Percentiles rank a stretch among this genome's conserved stretches.
These are phyloP conservation scores for Ustanciosporium gigantosporum DNA, from an alignment of 1,284 basidiomycete genomes.

Conservation along the genomic window DNA sequence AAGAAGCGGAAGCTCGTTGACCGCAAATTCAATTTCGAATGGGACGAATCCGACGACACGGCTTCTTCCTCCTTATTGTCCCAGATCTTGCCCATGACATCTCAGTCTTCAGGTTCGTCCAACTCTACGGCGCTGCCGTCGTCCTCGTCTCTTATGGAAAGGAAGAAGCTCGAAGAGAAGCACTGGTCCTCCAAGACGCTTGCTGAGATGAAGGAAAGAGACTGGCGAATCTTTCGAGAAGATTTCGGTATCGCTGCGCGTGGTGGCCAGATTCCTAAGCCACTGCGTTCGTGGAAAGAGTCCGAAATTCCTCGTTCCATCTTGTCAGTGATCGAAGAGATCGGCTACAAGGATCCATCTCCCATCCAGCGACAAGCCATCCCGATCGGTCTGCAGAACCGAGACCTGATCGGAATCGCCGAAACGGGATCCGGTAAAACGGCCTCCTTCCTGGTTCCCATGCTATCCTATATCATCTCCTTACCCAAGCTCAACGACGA, in stretches of 20 bases:
- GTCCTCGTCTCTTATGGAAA: constrained; percentile 10
- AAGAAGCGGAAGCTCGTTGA: constrained; percentile 85
- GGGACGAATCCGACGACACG: constrained; percentile 66
- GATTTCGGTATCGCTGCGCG: constrained; percentile 94
- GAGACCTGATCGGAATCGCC: constrained; percentile 96
- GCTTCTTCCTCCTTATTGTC: constrained; percentile 23
- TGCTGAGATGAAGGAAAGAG: constrained; percentile 91
- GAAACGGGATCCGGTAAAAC: constrained; percentile 96
- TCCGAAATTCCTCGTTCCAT: constrained; percentile 79
- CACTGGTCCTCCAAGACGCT: constrained; percentile 98
- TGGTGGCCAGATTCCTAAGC: constrained; percentile 85
- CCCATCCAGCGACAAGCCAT: constrained; percentile 98
- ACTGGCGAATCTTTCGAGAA: constrained; percentile 98
- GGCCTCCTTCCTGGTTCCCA: constrained; percentile 97
- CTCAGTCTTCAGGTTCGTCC: background rate
- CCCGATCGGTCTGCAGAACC: constrained; percentile 91
- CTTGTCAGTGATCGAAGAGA: constrained; percentile 79
- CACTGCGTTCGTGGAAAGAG: constrained; percentile 88
- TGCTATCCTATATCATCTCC: constrained; percentile 88
- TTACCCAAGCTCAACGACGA: constrained; percentile 84
- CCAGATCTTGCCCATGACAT: constrained; percentile 3
- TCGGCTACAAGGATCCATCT: constrained; percentile 95
- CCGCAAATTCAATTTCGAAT: constrained; percentile 97
- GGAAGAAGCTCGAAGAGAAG: constrained; percentile 65
- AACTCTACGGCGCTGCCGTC: background rate